Percentiles rank a stretch among this genome's conserved stretches.
Conservation (phyloP, 306 rosid genomes). For the Quillaja saponaria region DNA sequence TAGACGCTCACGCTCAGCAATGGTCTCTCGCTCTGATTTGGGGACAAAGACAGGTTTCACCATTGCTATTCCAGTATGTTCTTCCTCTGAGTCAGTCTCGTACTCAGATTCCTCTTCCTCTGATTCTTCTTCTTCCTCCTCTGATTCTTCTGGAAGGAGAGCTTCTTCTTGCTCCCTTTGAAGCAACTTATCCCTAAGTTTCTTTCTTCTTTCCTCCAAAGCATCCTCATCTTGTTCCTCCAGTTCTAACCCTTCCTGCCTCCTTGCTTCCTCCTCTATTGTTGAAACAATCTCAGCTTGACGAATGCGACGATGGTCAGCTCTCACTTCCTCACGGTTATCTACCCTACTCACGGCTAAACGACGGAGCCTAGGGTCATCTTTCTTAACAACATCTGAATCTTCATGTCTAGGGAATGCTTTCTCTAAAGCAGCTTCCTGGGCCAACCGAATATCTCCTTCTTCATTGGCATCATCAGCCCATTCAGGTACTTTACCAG, state of each 20-base stretch:
- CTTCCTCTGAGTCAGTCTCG: conserved; percentile 93
- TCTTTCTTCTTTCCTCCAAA: conserved; percentile 74
- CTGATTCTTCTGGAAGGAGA: conserved; percentile 73
- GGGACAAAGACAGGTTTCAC: conserved; percentile 96
- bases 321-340: conserved; percentile 86
- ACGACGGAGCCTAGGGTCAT: conserved; percentile 82
- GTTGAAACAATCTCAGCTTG: conserved; percentile 94
- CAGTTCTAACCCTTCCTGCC: conserved; percentile 82
- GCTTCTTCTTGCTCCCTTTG: conserved; percentile 89
- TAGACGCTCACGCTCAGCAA: conserved; percentile 90
- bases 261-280: conserved; percentile 82
- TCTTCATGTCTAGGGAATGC: conserved; percentile 70
- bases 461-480: conserved; percentile 78
- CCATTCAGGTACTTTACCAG: conserved; percentile 96
- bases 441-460: conserved; percentile 56
- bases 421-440: conserved; percentile 67
- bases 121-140: conserved; percentile 66
- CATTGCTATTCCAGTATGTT: conserved; percentile 79
- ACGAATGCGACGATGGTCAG: conserved; percentile 86
- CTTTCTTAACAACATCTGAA: conserved; percentile 48
- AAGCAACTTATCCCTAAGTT: conserved; percentile 67
- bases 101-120: conserved; percentile 90
- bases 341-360: conserved; percentile 78
- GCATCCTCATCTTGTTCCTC: conserved; percentile 81
- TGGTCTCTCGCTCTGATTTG: conserved; percentile 84